Conservation (phyloP, 208 protist species). For the Entamoeba histolytica region DNA sequence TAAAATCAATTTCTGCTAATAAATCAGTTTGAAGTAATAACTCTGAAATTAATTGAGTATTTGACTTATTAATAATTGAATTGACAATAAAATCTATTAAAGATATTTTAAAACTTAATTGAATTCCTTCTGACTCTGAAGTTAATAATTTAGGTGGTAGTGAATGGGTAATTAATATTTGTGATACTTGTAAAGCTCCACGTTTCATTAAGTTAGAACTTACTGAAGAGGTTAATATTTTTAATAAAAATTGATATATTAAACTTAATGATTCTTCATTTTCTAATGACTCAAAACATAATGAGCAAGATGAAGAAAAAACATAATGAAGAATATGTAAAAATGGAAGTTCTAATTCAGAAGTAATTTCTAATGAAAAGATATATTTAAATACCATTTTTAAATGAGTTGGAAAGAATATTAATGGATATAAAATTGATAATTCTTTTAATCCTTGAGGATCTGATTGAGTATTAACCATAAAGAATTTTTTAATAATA, state of each 20-base stretch:
- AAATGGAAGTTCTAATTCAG: neutral
- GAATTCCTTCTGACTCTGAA: neutral
- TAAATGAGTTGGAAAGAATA: neutral
- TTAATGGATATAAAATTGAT: neutral
- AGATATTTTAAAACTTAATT: neutral
- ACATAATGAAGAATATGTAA: neutral
- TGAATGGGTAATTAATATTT: neutral
- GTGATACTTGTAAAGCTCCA: neutral
- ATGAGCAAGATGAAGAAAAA: neutral
- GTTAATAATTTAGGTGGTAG: neutral
- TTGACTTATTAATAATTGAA: neutral
- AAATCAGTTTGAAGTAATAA: neutral
- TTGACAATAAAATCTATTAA: neutral
- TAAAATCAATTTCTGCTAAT: neutral
- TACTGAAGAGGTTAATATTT: neutral
- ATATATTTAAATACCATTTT: neutral
- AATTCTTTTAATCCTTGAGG: neutral
- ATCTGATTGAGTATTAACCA: neutral
- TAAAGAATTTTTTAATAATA: neutral
- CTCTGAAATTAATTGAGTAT: neutral
- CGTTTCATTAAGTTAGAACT: neutral
- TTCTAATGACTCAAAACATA: neutral
- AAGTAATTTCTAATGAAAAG: neutral
- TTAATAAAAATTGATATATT: neutral
- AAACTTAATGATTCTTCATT: neutral